phyloP scores from a whole-genome alignment of 495 filamentous ascomycete species.

The Penicillium arizonense region DNA sequence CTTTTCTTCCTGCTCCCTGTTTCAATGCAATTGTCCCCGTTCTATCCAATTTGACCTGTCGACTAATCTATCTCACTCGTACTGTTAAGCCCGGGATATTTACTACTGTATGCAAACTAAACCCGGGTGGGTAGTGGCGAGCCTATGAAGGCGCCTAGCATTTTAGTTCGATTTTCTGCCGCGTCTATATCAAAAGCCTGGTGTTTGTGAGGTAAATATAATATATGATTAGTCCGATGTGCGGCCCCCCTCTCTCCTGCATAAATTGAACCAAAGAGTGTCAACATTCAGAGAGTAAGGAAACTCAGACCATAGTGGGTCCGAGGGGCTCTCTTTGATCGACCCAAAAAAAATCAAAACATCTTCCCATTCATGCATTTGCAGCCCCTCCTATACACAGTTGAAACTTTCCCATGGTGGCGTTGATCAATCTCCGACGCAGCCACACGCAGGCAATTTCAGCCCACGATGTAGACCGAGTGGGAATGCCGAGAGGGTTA shows the following conservation, averaged over 20 bases:
- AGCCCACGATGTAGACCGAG: slow-evolving; percentile 22
- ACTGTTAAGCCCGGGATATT: neutral
- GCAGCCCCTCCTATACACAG: neutral
- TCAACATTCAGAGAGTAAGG: slow-evolving; percentile 21
- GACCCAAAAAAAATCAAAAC: slow-evolving; percentile 5
- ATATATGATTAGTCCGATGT: neutral
- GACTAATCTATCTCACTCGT: too few relatives aligned
- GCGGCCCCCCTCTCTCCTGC: slow-evolving; percentile 1
- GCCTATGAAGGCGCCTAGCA: slow-evolving; percentile 9
- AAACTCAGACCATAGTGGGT: slow-evolving; percentile 15
- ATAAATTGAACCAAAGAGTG: slow-evolving; percentile 5
- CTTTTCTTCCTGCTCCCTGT: too few relatives aligned
- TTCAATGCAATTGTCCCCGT: too few relatives aligned
- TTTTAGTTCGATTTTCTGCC: slow-evolving; percentile 7
- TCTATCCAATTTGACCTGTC: too few relatives aligned
- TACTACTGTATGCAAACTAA: neutral
- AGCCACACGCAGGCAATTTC: slow-evolving; percentile 15
- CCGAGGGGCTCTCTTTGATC: slow-evolving; percentile 14
- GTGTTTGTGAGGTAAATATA: neutral
- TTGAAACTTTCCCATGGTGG: slow-evolving; percentile 4
- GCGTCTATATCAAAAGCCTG: slow-evolving; percentile 4
- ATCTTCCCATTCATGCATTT: slow-evolving; percentile 7
- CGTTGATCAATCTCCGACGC: slow-evolving; percentile 16
- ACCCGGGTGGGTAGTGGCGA: slow-evolving; percentile 6
- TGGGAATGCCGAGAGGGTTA: slow-evolving; percentile 22